phyloP scores from a whole-genome alignment of 169 alveolate genomes.

The Plasmodium adleri region DNA sequence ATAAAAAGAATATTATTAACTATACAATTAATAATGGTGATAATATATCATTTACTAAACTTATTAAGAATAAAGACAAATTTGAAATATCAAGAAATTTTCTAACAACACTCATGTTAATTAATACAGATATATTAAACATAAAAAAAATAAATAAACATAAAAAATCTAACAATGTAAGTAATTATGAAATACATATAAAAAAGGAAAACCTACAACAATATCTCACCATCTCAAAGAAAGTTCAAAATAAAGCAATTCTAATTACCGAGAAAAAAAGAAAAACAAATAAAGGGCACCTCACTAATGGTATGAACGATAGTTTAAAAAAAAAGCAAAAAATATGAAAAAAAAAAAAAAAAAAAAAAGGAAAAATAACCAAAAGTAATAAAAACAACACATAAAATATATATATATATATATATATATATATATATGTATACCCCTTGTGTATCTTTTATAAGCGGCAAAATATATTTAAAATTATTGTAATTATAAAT shows the following conservation, averaged over 20 bases:
- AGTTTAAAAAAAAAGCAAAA: constrained; percentile 4
- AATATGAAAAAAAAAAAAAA: constrained; percentile 6
- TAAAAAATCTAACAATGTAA: constrained; percentile 32
- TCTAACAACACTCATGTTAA: constrained; percentile 50
- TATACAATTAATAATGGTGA: constrained; percentile 36
- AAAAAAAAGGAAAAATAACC: constrained; percentile 6
- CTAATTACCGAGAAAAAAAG: constrained; percentile 53
- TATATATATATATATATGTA: not conserved
- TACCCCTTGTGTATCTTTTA: not conserved
- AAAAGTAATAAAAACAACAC: no score
- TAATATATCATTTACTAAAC: constrained; percentile 12
- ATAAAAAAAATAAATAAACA: constrained; percentile 11
- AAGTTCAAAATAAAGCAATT: constrained; percentile 7
- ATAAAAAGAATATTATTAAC: constrained; percentile 40
- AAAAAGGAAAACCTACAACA: constrained; percentile 36
- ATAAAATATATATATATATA: not conserved
- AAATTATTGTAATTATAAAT: not conserved
- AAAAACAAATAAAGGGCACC: not conserved
- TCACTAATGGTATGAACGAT: not conserved
- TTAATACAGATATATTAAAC: constrained; percentile 34
- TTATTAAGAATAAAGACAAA: constrained; percentile 23
- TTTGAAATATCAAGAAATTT: constrained; percentile 57
- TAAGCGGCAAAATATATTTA: not conserved
- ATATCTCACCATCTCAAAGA: constrained; percentile 13
- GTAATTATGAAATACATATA: constrained; percentile 41